Evolutionary conservation across 306 rosid species (phyloP).

Genomic region (Carpinus viminea): DNA sequence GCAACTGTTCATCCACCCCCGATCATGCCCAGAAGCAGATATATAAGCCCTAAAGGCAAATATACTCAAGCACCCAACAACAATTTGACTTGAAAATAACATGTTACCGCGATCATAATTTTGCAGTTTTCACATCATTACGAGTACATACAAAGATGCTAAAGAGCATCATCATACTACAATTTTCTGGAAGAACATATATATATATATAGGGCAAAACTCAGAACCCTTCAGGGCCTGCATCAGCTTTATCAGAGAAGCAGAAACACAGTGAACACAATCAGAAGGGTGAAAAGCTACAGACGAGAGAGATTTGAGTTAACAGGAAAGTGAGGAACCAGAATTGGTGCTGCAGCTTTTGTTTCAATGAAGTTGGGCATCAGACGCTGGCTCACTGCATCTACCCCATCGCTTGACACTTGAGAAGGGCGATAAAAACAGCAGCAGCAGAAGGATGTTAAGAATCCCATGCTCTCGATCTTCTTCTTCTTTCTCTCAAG

Average conservation of each 20-base stretch:
- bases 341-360: background rate
- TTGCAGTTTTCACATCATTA: no score
- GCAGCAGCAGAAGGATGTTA: conserved; percentile 20
- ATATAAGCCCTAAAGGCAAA: background rate
- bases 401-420: background rate
- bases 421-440: conserved; percentile 1
- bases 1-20: background rate
- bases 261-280: background rate
- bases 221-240: background rate
- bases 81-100: background rate
- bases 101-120: no score
- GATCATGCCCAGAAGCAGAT: background rate
- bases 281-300: background rate
- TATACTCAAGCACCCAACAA: background rate
- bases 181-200: background rate
- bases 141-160: background rate
- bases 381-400: background rate
- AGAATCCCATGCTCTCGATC: conserved; percentile 1
- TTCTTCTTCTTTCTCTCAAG: background rate
- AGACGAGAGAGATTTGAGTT: conserved; percentile 1
- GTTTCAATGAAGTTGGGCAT: background rate
- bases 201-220: background rate
- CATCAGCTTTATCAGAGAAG: background rate
- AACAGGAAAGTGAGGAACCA: background rate
- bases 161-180: background rate